These are phyloP conservation scores for Pouteria glomerata DNA, from an alignment of 148 eudicot species.

Conservation along the genomic window DNA sequence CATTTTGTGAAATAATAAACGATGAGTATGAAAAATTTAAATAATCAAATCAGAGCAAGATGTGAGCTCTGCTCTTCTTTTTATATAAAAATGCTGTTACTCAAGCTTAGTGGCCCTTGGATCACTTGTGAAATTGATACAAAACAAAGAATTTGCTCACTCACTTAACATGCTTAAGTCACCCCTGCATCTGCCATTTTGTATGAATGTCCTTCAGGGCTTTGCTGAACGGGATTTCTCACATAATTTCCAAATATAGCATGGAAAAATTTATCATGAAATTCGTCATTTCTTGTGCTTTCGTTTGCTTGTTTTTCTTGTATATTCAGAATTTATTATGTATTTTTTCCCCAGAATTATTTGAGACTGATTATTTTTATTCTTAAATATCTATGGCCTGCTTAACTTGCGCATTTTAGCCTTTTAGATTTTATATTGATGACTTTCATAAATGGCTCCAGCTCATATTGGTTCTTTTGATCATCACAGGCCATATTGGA, in stretches of 20 bases:
- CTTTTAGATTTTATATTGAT: not conserved
- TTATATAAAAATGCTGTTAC: not conserved
- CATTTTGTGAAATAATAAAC: too few species aligned
- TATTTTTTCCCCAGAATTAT: too few species aligned
- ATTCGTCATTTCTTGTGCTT: not conserved
- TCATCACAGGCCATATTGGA: slow-evolving; percentile 89
- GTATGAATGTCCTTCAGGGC: not conserved
- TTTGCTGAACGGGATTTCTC: not conserved
- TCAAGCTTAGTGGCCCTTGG: not conserved
- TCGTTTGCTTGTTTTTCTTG: not conserved
- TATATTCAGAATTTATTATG: not conserved
- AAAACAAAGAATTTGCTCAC: not conserved
- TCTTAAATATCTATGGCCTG: not conserved
- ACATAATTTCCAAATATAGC: not conserved
- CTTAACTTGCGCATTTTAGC: slow-evolving; percentile 1
- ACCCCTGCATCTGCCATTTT: not conserved
- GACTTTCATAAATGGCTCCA: slow-evolving; percentile 1
- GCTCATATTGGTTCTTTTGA: slow-evolving; percentile 8
- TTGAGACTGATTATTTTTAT: too few species aligned
- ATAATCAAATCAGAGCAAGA: too few species aligned
- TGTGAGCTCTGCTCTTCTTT: too few species aligned
- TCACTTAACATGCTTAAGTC: not conserved
- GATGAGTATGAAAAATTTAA: too few species aligned
- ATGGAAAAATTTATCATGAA: not conserved
- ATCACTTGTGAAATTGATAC: not conserved